Conservation (phyloP, 345 rosid genomes). For the Lepidium didymum region DNA sequence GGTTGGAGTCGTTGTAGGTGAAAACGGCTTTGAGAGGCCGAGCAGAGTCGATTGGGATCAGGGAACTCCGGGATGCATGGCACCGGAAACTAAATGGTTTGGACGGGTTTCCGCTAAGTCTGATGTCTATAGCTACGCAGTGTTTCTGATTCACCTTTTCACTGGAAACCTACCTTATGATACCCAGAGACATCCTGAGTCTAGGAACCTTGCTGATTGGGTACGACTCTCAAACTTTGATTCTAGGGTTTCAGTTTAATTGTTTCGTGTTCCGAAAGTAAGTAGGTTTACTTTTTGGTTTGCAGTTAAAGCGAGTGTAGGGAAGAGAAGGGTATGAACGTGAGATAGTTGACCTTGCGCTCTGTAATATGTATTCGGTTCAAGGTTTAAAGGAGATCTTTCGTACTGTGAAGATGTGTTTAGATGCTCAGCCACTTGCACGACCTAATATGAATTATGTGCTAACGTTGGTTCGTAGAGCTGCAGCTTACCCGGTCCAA, state of each 20-base stretch:
- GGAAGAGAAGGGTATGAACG: neutral
- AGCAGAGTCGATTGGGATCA: constrained; percentile 43
- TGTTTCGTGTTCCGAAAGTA: neutral
- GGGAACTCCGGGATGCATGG: constrained; percentile 70
- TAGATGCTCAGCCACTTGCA: neutral
- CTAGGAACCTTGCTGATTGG: constrained; percentile 3
- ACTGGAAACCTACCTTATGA: constrained; percentile 60
- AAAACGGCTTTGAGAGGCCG: constrained; percentile 43
- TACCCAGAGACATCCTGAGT: constrained; percentile 15
- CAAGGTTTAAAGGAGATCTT: neutral
- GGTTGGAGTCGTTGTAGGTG: constrained; percentile 18
- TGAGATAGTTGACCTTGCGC: neutral
- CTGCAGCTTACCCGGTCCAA: neutral
- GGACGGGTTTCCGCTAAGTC: constrained; percentile 57
- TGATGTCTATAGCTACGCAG: constrained; percentile 79
- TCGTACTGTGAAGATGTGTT: constrained; percentile 6
- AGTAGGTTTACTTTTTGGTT: neutral
- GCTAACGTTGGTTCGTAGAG: neutral
- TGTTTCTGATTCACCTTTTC: constrained; percentile 57
- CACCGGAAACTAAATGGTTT: constrained; percentile 21
- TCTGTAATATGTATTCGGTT: neutral
- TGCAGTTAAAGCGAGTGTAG: neutral
- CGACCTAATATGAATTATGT: constrained; percentile 1
- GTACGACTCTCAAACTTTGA: neutral
- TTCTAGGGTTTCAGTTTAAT: neutral